Conservation (phyloP, 179 eudicot genomes). For the Gypsophila paniculata region DNA sequence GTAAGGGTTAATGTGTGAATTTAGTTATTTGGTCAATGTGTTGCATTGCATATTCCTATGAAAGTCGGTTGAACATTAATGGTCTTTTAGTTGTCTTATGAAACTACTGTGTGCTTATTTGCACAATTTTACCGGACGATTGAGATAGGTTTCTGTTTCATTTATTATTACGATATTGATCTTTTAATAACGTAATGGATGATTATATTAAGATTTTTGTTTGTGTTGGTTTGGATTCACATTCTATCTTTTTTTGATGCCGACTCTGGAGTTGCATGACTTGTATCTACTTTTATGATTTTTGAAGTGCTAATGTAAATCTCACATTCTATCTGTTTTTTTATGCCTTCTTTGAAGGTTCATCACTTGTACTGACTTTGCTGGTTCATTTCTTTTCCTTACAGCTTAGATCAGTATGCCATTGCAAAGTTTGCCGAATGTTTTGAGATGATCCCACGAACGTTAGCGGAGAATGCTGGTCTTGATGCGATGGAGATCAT, state of each 20-base stretch:
- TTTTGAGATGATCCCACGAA: conserved; percentile 92
- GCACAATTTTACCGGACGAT: neutral
- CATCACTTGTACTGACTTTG: neutral
- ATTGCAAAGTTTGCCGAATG: conserved; percentile 87
- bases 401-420: conserved; percentile 94
- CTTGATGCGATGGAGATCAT: conserved; percentile 91
- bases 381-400: neutral
- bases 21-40: too few species aligned
- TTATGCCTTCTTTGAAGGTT: neutral
- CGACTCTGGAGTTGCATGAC: neutral
- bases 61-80: neutral
- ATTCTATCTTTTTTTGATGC: neutral
- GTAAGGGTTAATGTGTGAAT: neutral
- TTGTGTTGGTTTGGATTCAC: neutral
- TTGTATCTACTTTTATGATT: neutral
- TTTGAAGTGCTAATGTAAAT: neutral
- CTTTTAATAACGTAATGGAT: neutral
- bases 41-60: too few species aligned
- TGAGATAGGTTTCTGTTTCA: neutral
- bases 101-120: neutral
- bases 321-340: neutral
- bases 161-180: neutral
- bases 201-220: neutral
- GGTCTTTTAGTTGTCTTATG: neutral
- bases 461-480: conserved; percentile 95